Evolutionary conservation across 768 basidiomycete genomes (phyloP).

Genomic region (Mrakia gelida): DNA sequence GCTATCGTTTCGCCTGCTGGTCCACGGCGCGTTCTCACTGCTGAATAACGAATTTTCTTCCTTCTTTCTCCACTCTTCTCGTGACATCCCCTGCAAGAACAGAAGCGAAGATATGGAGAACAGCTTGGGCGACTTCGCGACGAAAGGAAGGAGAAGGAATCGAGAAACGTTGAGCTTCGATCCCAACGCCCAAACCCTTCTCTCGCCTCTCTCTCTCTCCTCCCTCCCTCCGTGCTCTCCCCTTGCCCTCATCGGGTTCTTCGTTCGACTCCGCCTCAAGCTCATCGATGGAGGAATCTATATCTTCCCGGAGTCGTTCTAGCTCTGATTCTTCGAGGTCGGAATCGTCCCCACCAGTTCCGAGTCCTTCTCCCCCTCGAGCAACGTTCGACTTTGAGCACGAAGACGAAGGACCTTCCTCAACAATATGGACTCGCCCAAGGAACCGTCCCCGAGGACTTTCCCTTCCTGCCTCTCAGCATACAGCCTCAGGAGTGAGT

Average conservation of each 20-base stretch:
- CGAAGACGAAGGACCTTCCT: not conserved
- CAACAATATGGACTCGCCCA: not conserved
- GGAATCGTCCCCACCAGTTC: not conserved
- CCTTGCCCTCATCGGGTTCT: not conserved
- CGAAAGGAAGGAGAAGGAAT: not conserved
- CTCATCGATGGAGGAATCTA: not conserved
- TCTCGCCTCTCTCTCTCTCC: not conserved
- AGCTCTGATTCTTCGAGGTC: not conserved
- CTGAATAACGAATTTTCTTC: not conserved
- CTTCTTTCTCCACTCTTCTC: not conserved
- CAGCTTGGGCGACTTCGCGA: not conserved
- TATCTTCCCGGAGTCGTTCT: not conserved
- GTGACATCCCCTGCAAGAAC: not conserved
- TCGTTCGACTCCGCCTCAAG: not conserved
- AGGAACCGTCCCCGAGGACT: conserved; percentile 10
- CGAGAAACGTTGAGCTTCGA: not conserved
- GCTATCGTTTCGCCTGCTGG: conserved; percentile 2
- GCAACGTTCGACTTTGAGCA: not conserved
- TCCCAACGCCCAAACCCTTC: not conserved
- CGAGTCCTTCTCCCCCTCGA: too few relatives aligned
- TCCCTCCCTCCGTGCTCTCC: not conserved
- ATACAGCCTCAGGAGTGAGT: not conserved
- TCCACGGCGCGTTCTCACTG: conserved; percentile 8
- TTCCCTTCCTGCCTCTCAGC: not conserved
- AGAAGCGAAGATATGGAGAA: too few relatives aligned